A percentile compares a stretch with the other conserved stretches of the same genome.
Conservation (phyloP, 108 stramenopile genomes). For the Schizochytrium sp. region DNA sequence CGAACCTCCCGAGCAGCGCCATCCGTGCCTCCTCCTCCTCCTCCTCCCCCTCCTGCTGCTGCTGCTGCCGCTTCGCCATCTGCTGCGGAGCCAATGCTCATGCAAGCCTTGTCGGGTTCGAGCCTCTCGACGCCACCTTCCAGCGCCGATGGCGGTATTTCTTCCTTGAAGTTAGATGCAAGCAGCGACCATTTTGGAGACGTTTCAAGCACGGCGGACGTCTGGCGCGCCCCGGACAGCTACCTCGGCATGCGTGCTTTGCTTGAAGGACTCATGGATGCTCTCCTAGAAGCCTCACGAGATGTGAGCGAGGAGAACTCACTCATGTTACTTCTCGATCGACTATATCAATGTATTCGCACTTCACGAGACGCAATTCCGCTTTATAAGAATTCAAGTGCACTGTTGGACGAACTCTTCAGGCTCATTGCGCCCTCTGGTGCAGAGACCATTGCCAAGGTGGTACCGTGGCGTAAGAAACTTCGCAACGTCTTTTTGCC, state of each 20-base stretch:
- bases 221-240: constrained; percentile 15
- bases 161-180: no score
- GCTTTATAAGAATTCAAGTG: not conserved
- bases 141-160: no score
- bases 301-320: not conserved
- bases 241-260: not conserved
- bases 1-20: no score
- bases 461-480: not conserved
- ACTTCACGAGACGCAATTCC: not conserved
- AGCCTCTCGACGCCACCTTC: no score
- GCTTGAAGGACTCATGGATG: not conserved
- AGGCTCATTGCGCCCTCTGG: not conserved
- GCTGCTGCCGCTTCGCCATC: no score
- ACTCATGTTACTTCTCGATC: not conserved
- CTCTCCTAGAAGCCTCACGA: not conserved
- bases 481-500: not conserved
- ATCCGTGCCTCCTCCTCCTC: no score
- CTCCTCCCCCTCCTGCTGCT: no score
- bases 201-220: not conserved
- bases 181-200: not conserved
- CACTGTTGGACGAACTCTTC: not conserved
- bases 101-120: no score
- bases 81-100: no score
- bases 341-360: not conserved
- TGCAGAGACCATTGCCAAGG: not conserved